Percentiles rank a stretch among this genome's conserved stretches.
Conservation (phyloP, 768 basidiomycete species). For the Exsudoporus frostii region DNA sequence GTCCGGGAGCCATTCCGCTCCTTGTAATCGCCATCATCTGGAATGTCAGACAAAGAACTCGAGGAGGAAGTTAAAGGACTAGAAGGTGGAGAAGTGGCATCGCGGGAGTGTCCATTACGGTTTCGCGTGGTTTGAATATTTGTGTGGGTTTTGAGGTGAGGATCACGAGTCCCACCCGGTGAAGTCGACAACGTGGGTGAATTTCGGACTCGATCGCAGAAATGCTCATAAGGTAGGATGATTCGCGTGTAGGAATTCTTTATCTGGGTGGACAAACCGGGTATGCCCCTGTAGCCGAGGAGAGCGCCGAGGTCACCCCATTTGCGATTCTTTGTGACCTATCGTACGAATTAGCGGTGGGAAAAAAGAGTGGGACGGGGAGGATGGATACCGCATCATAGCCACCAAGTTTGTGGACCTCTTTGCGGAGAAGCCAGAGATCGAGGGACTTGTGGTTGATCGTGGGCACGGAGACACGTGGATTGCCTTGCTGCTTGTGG, state of each 20-base stretch:
- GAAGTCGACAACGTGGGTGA: constrained; percentile 48
- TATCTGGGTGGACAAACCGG: constrained; percentile 81
- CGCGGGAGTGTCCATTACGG: constrained; percentile 39
- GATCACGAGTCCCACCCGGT: constrained; percentile 39
- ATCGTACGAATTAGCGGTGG: constrained; percentile 23
- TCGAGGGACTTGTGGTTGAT: constrained; percentile 93
- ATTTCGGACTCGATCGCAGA: constrained; percentile 70
- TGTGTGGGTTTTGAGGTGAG: constrained; percentile 54
- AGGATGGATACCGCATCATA: constrained; percentile 69
- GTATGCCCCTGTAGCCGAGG: constrained; percentile 79
- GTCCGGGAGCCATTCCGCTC: constrained; percentile 46
- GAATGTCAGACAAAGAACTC: constrained; percentile 75
- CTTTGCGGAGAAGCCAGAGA: constrained; percentile 89
- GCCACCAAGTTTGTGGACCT: constrained; percentile 87
- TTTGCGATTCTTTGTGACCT: constrained; percentile 82
- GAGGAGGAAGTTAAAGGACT: constrained; percentile 78
- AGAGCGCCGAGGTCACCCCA: constrained; percentile 86
- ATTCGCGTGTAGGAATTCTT: constrained; percentile 88
- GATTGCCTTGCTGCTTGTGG: constrained; percentile 93
- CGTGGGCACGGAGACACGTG: constrained; percentile 86
- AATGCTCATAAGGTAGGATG: constrained; percentile 95
- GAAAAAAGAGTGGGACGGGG: constrained; percentile 14
- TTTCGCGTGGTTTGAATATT: constrained; percentile 43
- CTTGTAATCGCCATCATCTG: constrained; percentile 68
- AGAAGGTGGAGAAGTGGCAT: constrained; percentile 58